phyloP scores from a whole-genome alignment of 179 eudicot genomes.

The Spinacia oleracea region DNA sequence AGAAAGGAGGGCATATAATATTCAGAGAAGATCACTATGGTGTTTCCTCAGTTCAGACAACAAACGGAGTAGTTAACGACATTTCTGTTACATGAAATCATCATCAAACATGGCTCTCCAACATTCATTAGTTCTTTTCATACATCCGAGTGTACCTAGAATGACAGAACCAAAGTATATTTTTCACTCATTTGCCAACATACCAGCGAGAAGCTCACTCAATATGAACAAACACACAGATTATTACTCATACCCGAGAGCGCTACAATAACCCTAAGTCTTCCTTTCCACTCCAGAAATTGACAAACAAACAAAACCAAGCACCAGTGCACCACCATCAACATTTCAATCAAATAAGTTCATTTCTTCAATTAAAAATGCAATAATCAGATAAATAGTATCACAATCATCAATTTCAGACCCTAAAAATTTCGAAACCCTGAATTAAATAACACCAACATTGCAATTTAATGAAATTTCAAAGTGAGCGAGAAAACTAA shows the following conservation, averaged over 20 bases:
- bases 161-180: too few relatives aligned
- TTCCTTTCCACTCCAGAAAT: not conserved
- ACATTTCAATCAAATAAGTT: not conserved
- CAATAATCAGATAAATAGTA: not conserved
- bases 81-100: too few relatives aligned
- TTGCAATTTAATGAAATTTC: not conserved
- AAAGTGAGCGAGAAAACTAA: conserved; percentile 26
- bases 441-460: not conserved
- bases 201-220: not conserved
- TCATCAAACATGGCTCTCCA: too few relatives aligned
- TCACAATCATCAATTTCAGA: not conserved
- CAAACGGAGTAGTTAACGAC: too few relatives aligned
- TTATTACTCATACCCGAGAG: not conserved
- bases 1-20: too few relatives aligned
- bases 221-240: not conserved
- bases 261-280: not conserved
- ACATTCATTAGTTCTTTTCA: too few relatives aligned
- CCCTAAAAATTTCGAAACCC: not conserved
- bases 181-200: not conserved
- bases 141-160: not conserved
- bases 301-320: not conserved
- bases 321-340: not conserved
- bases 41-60: too few relatives aligned
- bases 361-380: not conserved
- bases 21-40: too few relatives aligned